These are phyloP conservation scores for Domatiomyces catenatus DNA, from an alignment of 2,329 filamentous ascomycete genomes.

Conservation along the genomic window DNA sequence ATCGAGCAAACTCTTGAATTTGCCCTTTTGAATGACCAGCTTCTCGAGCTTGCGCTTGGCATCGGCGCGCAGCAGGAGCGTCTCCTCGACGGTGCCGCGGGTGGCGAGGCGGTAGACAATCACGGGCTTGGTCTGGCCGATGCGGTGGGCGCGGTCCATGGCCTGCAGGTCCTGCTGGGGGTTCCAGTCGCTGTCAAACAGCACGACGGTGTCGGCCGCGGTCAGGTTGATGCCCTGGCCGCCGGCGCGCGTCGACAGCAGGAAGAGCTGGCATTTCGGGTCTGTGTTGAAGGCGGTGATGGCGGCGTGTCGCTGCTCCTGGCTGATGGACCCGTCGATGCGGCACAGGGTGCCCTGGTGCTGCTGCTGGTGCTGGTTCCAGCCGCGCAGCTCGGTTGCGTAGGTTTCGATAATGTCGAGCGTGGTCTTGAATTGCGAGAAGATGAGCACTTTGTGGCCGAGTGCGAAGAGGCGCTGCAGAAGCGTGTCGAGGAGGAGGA, in stretches of 20 bases:
- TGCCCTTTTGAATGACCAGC: slow-evolving; percentile 85
- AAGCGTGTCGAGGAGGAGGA: slow-evolving; percentile 80
- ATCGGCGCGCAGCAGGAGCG: slow-evolving; percentile 70
- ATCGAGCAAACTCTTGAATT: slow-evolving; percentile 54
- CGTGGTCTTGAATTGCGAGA: slow-evolving; percentile 91
- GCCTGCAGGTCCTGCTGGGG: slow-evolving; percentile 94
- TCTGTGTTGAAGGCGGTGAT: slow-evolving; percentile 60
- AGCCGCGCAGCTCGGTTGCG: slow-evolving; percentile 57
- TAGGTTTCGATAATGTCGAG: slow-evolving; percentile 85
- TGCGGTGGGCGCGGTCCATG: slow-evolving; percentile 86
- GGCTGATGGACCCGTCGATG: slow-evolving; percentile 76
- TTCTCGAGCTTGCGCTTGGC: slow-evolving; percentile 87
- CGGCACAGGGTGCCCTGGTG: slow-evolving; percentile 40
- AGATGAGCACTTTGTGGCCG: slow-evolving; percentile 84
- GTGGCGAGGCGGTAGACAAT: slow-evolving; percentile 89
- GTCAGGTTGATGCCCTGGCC: slow-evolving; percentile 92
- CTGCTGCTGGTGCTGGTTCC: slow-evolving; percentile 29
- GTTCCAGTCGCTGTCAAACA: slow-evolving; percentile 88
- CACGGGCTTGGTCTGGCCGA: slow-evolving; percentile 82
- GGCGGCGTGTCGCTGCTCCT: slow-evolving; percentile 53
- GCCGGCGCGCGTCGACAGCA: slow-evolving; percentile 79
- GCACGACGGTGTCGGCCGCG: slow-evolving; percentile 76
- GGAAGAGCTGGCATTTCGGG: slow-evolving; percentile 55
- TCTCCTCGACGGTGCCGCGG: slow-evolving; percentile 81
- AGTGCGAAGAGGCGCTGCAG: slow-evolving; percentile 57